Base-by-base conservation (phyloP, 371 early-diverging fungal species). In the Syncephalastrum monosporum region DNA sequence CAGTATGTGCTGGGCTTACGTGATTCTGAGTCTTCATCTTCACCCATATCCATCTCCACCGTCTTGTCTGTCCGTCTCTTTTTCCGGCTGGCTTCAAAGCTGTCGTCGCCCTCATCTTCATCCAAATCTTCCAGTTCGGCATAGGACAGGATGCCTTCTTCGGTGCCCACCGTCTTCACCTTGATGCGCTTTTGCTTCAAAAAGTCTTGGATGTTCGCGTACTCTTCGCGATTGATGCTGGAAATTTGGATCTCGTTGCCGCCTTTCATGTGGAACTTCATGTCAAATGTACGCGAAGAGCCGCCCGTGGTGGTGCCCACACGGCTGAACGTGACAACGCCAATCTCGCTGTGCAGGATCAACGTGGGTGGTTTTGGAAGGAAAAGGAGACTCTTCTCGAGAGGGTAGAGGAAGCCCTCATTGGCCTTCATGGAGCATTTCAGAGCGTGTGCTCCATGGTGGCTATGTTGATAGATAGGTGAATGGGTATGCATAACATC, bases 351-450 rank as follows among this genome's bases (percentile, higher is more conserved):
- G 60, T 91, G 85, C 10, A 94, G 86, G 47, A 99, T 91, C 43
- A 86, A 90, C 46, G 92, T 90, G 21, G 96, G 82, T 0, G 97
- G 97, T 70, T 99, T 99, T 46, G 99, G 97, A 44, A 99, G 85
- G 66, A 99, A 98, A 46, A 99, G 53, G 62, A 99, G 85, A 23
- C 89, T 87, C 64, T 91, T 91, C 59, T 94, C 96, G 53, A 99
- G 82, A 3, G 96, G 97, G 68, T 96, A 99, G 25, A 99, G 73
- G 59, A 88, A 88, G 44, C 98, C 98, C 76, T 99, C 99, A 81
- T 93, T 96, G 49, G 99, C 98, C 76, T 99, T 99, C 79, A 91
- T 85, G 16, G 97, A 95, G 65, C 98, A 98, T 72, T 97, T 98
- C 63, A 99, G 73, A 10, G 95, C 94, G 57, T 81, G 79, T n/a